Evolutionary conservation across 2,329 filamentous ascomycete species (phyloP).

Genomic region (Ophiostoma sp.): DNA sequence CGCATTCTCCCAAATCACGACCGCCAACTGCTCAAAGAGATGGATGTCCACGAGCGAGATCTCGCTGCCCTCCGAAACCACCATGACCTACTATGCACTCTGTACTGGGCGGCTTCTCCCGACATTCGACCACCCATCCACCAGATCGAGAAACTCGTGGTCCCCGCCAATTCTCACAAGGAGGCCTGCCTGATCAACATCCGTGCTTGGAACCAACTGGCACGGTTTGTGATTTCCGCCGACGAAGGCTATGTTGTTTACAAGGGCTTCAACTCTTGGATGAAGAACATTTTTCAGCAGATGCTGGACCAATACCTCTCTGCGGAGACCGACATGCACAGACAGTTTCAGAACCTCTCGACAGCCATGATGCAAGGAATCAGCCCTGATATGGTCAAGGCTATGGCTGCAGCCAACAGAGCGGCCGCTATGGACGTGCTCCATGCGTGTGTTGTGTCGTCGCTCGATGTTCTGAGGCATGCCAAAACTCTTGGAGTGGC

Average conservation of each 20-base stretch:
- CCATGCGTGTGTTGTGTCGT: slow-evolving; percentile 49
- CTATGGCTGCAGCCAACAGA: slow-evolving; percentile 55
- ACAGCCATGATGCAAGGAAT: slow-evolving; percentile 47
- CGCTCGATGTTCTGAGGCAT: slow-evolving; percentile 52
- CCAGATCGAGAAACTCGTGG: slow-evolving; percentile 60
- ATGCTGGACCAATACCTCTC: slow-evolving; percentile 59
- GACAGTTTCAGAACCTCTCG: slow-evolving; percentile 54
- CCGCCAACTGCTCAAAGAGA: slow-evolving; percentile 63
- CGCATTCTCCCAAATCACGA: slow-evolving; percentile 66
- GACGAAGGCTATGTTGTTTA: slow-evolving; percentile 45
- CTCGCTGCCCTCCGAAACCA: slow-evolving; percentile 67
- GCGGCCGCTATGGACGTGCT: slow-evolving; percentile 55
- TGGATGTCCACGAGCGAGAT: slow-evolving; percentile 59
- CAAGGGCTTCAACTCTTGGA: slow-evolving; percentile 56
- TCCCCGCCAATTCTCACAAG: slow-evolving; percentile 62
- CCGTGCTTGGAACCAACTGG: slow-evolving; percentile 62
- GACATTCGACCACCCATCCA: slow-evolving; percentile 54
- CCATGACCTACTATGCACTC: slow-evolving; percentile 65
- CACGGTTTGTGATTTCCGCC: slow-evolving; percentile 56
- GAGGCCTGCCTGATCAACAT: slow-evolving; percentile 66
- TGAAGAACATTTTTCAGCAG: slow-evolving; percentile 57
- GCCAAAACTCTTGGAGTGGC: slow-evolving; percentile 49
- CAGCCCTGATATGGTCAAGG: slow-evolving; percentile 48
- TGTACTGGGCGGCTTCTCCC: slow-evolving; percentile 64
- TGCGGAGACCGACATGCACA: slow-evolving; percentile 56